Conservation (phyloP, 176 grass and related monocot genomes). For the Elaeis guineensis region DNA sequence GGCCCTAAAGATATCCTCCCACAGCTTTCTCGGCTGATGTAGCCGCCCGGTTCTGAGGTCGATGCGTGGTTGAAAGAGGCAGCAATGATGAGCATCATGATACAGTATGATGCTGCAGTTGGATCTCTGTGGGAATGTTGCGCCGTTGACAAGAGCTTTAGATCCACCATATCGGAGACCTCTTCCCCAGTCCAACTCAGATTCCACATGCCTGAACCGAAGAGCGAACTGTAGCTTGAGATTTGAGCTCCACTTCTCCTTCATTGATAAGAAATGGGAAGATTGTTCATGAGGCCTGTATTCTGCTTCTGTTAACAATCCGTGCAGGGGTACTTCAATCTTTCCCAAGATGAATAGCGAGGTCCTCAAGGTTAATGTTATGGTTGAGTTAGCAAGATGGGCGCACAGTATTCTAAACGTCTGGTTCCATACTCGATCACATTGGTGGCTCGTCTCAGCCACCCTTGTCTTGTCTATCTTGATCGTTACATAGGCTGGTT, state of each 20-base stretch:
- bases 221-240: not conserved
- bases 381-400: not conserved
- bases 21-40: not conserved
- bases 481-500: not conserved
- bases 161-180: not conserved
- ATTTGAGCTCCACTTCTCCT: not conserved
- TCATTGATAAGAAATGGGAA: not conserved
- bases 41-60: not conserved
- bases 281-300: not conserved
- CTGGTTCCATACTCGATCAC: not conserved
- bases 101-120: not conserved
- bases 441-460: not conserved
- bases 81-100: not conserved
- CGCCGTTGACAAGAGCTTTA: not conserved
- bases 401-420: not conserved
- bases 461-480: not conserved
- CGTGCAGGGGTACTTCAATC: not conserved
- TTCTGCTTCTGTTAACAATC: not conserved
- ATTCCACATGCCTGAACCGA: not conserved
- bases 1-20: not conserved
- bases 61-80: not conserved
- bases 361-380: not conserved
- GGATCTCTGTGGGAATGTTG: not conserved
- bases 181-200: not conserved
- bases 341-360: not conserved